A percentile compares a stretch with the other conserved stretches of the same genome.
Conservation (phyloP, 2,329 filamentous ascomycete genomes). For the Colletotrichum musae region DNA sequence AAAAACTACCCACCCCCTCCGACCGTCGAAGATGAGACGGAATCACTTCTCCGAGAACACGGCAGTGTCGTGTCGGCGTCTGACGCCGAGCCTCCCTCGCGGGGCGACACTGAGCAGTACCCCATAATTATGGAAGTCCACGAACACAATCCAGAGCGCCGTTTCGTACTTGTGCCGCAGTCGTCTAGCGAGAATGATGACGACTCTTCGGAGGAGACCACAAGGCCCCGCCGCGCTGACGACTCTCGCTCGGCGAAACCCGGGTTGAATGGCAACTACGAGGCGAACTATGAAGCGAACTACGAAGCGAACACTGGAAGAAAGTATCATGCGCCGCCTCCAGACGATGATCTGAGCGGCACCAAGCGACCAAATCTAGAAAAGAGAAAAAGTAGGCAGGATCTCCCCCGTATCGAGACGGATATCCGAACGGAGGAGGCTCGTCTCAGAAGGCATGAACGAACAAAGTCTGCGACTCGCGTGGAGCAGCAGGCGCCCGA, state of each 20-base stretch:
- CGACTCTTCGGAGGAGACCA: conserved; percentile 44
- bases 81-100: conserved; percentile 71
- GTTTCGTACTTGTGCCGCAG: conserved; percentile 72
- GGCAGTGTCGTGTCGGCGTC: conserved; percentile 49
- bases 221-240: conserved; percentile 42
- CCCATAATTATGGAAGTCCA: conserved; percentile 76
- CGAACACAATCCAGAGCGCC: conserved; percentile 73
- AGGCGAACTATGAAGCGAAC: conserved; percentile 51
- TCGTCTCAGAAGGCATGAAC: conserved; percentile 48
- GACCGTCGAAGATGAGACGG: conserved; percentile 78
- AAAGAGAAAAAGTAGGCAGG: conserved; percentile 54
- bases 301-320: conserved; percentile 58
- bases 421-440: conserved; percentile 47
- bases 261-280: conserved; percentile 48
- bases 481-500: conserved; percentile 50
- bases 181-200: conserved; percentile 37
- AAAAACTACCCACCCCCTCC: conserved; percentile 71
- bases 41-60: conserved; percentile 74
- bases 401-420: conserved; percentile 63
- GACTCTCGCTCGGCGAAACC: conserved; percentile 34
- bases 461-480: conserved; percentile 53
- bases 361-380: conserved; percentile 42
- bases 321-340: conserved; percentile 54
- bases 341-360: conserved; percentile 46
- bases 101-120: conserved; percentile 78